Evolutionary conservation across 1,139 yeast species (phyloP).

Genomic region (Pichia sp.): DNA sequence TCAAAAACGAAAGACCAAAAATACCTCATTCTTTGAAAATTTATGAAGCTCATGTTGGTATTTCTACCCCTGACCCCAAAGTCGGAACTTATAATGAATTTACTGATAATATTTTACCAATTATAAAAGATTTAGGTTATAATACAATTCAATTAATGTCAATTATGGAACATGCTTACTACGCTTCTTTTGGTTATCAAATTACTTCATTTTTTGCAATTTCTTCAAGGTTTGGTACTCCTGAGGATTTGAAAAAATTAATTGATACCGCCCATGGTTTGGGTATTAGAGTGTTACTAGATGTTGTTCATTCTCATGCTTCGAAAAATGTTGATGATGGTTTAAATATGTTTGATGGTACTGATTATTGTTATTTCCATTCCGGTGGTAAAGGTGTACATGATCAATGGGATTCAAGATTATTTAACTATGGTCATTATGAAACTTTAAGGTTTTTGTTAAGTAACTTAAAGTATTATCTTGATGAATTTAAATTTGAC

Average conservation of each 20-base stretch:
- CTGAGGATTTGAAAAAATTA: slow-evolving; percentile 86
- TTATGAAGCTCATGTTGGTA: slow-evolving; percentile 95
- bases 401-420: slow-evolving; percentile 89
- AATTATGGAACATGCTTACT: slow-evolving; percentile 96
- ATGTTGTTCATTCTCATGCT: slow-evolving; percentile 94
- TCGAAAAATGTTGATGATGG: slow-evolving; percentile 94
- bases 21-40: slow-evolving; percentile 60
- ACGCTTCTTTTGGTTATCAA: slow-evolving; percentile 96
- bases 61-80: slow-evolving; percentile 82
- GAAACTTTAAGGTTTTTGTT: slow-evolving; percentile 84
- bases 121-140: slow-evolving; percentile 77
- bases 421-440: slow-evolving; percentile 85
- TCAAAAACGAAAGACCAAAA: slow-evolving; percentile 58
- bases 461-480: slow-evolving; percentile 78
- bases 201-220: slow-evolving; percentile 87
- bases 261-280: slow-evolving; percentile 86
- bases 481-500: slow-evolving; percentile 81
- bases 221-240: slow-evolving; percentile 87
- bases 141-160: slow-evolving; percentile 96
- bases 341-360: slow-evolving; percentile 86
- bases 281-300: slow-evolving; percentile 82
- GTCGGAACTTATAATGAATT: slow-evolving; percentile 84
- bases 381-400: slow-evolving; percentile 80
- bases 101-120: slow-evolving; percentile 73
- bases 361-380: slow-evolving; percentile 93